phyloP scores from a whole-genome alignment of 768 basidiomycete species.

The Mycena chlorophos region DNA sequence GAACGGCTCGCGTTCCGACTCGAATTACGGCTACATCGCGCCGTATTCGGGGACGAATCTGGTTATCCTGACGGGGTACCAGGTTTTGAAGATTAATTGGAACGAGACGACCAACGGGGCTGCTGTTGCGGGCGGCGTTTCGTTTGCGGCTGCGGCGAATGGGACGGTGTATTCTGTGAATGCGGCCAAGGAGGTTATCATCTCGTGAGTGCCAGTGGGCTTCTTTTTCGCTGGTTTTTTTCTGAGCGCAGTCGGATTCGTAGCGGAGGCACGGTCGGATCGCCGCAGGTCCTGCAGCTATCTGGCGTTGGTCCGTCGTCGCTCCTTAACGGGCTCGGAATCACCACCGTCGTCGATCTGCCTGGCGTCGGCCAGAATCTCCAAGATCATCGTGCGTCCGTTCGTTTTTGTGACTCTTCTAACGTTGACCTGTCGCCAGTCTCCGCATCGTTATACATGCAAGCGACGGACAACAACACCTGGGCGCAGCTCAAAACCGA shows the following conservation, averaged over 20 bases:
- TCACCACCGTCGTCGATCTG: slow-evolving; percentile 18
- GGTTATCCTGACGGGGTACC: slow-evolving; percentile 21
- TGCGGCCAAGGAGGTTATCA: slow-evolving; percentile 22
- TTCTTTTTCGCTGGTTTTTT: not conserved
- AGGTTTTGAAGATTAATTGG: slow-evolving; percentile 20
- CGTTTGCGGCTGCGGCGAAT: slow-evolving; percentile 15
- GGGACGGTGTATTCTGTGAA: slow-evolving; percentile 13
- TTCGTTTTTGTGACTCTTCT: not conserved
- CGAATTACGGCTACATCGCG: slow-evolving; percentile 21
- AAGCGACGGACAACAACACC: slow-evolving; percentile 15
- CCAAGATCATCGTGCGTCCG: slow-evolving; percentile 18
- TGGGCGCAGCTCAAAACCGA: slow-evolving; percentile 17
- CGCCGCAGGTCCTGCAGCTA: slow-evolving; percentile 19
- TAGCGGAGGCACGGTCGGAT: slow-evolving; percentile 18
- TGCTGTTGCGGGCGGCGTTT: slow-evolving; percentile 19
- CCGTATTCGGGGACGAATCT: slow-evolving; percentile 17
- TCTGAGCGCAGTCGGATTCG: no score
- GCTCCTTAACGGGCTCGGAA: slow-evolving; percentile 14
- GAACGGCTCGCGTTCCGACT: slow-evolving; percentile 22
- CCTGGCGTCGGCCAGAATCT: slow-evolving; percentile 21
- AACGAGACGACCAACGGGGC: slow-evolving; percentile 15
- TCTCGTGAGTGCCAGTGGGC: slow-evolving; percentile 12
- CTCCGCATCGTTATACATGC: slow-evolving; percentile 11
- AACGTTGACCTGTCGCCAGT: not conserved
- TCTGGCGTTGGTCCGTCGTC: slow-evolving; percentile 17